These are phyloP conservation scores for Amanita pseudoporphyria DNA, from an alignment of 768 basidiomycete species.

Conservation along the genomic window DNA sequence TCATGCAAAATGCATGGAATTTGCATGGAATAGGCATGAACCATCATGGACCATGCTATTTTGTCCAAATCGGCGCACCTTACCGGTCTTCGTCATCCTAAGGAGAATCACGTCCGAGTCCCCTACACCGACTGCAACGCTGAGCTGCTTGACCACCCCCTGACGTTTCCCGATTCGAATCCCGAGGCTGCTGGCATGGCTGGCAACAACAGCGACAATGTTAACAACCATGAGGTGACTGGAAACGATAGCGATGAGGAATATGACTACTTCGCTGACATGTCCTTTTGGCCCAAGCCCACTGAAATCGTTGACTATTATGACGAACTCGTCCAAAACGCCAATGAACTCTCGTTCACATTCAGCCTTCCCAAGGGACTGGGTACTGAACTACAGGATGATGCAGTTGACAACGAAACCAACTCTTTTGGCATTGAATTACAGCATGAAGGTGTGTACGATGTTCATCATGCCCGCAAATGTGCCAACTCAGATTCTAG, in stretches of 20 bases:
- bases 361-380: neutral
- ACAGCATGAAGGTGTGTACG: neutral
- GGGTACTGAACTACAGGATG: neutral
- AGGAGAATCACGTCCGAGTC: neutral
- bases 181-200: neutral
- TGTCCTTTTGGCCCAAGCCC: constrained; percentile 1
- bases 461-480: neutral
- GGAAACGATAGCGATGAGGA: neutral
- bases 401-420: neutral
- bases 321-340: no score
- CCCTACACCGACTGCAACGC: neutral
- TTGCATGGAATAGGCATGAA: no score
- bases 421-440: constrained; percentile 1
- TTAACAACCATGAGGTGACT: neutral
- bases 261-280: neutral
- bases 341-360: neutral
- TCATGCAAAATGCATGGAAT: no score
- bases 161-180: neutral
- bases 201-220: no score
- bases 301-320: no score
- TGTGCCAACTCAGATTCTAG: neutral
- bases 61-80: no score
- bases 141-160: neutral
- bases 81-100: no score
- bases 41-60: no score